These are phyloP conservation scores for Thielaviopsis ethacetica DNA, from an alignment of 2,329 filamentous ascomycete genomes.

Conservation along the genomic window DNA sequence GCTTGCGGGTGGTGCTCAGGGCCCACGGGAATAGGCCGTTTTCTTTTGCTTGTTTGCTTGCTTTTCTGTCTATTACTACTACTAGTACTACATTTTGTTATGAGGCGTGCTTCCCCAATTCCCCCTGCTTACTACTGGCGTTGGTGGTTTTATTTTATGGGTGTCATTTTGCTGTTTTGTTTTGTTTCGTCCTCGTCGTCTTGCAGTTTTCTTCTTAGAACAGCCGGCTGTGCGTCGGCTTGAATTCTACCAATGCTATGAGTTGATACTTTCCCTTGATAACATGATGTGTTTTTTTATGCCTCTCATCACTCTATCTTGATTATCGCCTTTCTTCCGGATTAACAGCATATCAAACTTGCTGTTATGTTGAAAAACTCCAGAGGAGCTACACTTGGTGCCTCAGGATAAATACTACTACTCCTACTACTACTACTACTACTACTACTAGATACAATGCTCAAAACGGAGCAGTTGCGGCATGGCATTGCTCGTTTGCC, in stretches of 20 bases:
- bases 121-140: neutral
- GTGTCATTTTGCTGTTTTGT: neutral
- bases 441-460: too few species aligned
- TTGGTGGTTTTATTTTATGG: neutral
- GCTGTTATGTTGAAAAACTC: too few species aligned
- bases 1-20: slow-evolving; percentile 27
- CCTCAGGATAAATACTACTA: too few species aligned
- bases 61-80: neutral
- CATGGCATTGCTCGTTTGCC: too few species aligned
- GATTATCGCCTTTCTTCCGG: too few species aligned
- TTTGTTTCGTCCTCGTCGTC: neutral
- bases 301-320: too few species aligned
- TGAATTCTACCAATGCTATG: neutral
- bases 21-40: neutral
- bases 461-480: too few species aligned
- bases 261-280: neutral
- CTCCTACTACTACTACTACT: too few species aligned
- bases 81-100: neutral
- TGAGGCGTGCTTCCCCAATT: neutral
- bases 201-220: neutral
- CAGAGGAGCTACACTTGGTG: too few species aligned
- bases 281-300: too few species aligned
- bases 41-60: neutral
- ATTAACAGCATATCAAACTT: too few species aligned
- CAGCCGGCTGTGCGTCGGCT: neutral